These are phyloP conservation scores for Monascus ruber DNA, from an alignment of 2,329 filamentous ascomycete genomes.

Conservation along the genomic window DNA sequence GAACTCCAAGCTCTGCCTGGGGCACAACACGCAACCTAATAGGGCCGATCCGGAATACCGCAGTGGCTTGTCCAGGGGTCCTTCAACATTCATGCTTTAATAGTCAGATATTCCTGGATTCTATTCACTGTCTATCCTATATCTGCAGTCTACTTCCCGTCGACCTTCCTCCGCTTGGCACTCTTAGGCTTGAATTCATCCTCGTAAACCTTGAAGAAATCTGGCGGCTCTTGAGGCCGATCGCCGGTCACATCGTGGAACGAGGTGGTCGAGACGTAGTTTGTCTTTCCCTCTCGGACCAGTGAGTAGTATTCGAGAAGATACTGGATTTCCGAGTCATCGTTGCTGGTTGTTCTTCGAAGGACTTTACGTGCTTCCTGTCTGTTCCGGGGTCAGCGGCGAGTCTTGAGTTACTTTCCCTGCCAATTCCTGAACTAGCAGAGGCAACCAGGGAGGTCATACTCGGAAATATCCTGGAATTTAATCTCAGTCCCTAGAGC, in stretches of 20 bases:
- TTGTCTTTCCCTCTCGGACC: slow-evolving; percentile 43
- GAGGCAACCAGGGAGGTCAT: slow-evolving; percentile 5
- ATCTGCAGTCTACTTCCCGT: not conserved
- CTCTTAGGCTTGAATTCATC: slow-evolving; percentile 18
- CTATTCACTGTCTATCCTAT: not conserved
- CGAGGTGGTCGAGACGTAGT: slow-evolving; percentile 41
- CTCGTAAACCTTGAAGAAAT: slow-evolving; percentile 40
- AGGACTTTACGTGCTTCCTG: slow-evolving; percentile 27
- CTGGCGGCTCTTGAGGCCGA: slow-evolving; percentile 36
- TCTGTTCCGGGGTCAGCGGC: slow-evolving; percentile 3
- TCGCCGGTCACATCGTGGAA: slow-evolving; percentile 40
- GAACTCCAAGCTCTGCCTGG: too few species aligned
- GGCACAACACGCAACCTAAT: too few species aligned
- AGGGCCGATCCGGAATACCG: too few species aligned
- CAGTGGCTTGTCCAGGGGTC: too few species aligned
- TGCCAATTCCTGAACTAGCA: too few species aligned
- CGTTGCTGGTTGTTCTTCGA: slow-evolving; percentile 23
- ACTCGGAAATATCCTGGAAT: slow-evolving; percentile 39
- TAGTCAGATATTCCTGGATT: too few species aligned
- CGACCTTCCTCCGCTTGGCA: not conserved
- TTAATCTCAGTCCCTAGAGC: slow-evolving; percentile 34
- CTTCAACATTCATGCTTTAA: too few species aligned
- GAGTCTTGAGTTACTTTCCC: not conserved
- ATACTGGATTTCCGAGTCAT: slow-evolving; percentile 36
- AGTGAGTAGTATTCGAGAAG: slow-evolving; percentile 43